These are phyloP conservation scores for Bonia amplexicaulis DNA, from an alignment of 176 grass and related monocot genomes.

Conservation along the genomic window DNA sequence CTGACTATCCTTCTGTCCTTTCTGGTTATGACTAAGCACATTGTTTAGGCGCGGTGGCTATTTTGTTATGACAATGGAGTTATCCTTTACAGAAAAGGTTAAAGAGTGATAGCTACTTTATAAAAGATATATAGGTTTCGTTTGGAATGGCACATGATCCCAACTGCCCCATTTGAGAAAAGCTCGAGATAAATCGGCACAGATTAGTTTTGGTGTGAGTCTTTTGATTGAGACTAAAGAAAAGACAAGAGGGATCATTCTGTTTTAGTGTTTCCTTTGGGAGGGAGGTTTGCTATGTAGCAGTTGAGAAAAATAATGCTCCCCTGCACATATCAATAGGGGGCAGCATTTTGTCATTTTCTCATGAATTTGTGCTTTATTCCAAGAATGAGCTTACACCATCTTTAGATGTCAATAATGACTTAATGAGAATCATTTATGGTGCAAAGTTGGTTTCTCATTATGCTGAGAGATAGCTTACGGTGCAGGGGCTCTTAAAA, in stretches of 20 bases:
- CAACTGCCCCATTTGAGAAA: slow-evolving; percentile 15
- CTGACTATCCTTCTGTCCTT: slow-evolving; percentile 13
- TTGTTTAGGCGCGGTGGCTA: slow-evolving; percentile 24
- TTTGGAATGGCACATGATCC: slow-evolving; percentile 44
- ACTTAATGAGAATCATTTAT: not conserved
- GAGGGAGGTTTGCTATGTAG: slow-evolving; percentile 15
- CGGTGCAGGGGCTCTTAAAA: not conserved
- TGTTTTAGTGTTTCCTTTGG: slow-evolving; percentile 29
- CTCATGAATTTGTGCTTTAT: slow-evolving; percentile 17
- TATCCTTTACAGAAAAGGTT: slow-evolving; percentile 31
- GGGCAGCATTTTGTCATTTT: slow-evolving; percentile 36
- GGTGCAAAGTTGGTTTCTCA: slow-evolving; percentile 2
- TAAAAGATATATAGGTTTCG: slow-evolving; percentile 23
- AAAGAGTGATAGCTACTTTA: slow-evolving; percentile 17
- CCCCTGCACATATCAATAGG: slow-evolving; percentile 12
- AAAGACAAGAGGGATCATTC: slow-evolving; percentile 42
- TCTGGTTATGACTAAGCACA: slow-evolving; percentile 2
- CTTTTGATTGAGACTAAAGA: slow-evolving; percentile 29
- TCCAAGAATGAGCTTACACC: slow-evolving; percentile 11
- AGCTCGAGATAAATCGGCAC: not conserved
- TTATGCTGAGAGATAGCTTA: not conserved
- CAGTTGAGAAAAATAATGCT: slow-evolving; percentile 31
- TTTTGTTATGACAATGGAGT: slow-evolving; percentile 29
- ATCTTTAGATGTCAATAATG: not conserved
- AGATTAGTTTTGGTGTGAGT: not conserved